Evolutionary conservation across 352 stramenopile genomes (phyloP).

Genomic region (Pythium scleroteichum): DNA sequence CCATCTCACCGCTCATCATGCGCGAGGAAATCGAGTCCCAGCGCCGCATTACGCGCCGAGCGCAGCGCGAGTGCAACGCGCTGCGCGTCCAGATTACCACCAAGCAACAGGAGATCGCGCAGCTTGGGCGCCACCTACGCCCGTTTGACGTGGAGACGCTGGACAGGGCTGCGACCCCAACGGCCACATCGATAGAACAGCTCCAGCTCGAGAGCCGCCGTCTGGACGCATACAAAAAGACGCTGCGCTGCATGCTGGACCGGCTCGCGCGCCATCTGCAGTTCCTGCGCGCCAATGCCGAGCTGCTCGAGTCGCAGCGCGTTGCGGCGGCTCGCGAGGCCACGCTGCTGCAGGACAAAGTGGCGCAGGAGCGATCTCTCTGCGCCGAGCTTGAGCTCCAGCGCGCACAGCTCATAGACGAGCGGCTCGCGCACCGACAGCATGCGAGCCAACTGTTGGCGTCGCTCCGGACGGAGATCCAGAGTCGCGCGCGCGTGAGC

Average conservation of each 20-base stretch:
- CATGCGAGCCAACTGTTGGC: constrained; percentile 40
- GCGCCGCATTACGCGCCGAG: constrained; percentile 42
- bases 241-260: constrained; percentile 46
- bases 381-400: constrained; percentile 33
- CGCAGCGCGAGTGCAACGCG: constrained; percentile 47
- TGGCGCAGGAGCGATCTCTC: constrained; percentile 41
- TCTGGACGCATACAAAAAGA: constrained; percentile 60
- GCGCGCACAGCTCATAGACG: constrained; percentile 27
- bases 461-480: constrained; percentile 51
- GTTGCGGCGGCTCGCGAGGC: constrained; percentile 29
- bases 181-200: not conserved
- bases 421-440: constrained; percentile 30
- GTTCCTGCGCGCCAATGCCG: constrained; percentile 40
- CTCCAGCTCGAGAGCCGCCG: constrained; percentile 49
- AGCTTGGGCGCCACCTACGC: constrained; percentile 40
- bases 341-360: constrained; percentile 37
- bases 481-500: constrained; percentile 41
- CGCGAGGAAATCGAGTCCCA: constrained; percentile 63
- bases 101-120: constrained; percentile 41
- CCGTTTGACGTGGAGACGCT: constrained; percentile 26
- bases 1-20: constrained; percentile 42
- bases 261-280: constrained; percentile 38
- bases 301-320: constrained; percentile 34
- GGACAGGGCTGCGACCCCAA: not conserved
- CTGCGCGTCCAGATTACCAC: constrained; percentile 34